Evolutionary conservation across 2,329 filamentous ascomycete species (phyloP).

Genomic region (Penicillium corylophilum): DNA sequence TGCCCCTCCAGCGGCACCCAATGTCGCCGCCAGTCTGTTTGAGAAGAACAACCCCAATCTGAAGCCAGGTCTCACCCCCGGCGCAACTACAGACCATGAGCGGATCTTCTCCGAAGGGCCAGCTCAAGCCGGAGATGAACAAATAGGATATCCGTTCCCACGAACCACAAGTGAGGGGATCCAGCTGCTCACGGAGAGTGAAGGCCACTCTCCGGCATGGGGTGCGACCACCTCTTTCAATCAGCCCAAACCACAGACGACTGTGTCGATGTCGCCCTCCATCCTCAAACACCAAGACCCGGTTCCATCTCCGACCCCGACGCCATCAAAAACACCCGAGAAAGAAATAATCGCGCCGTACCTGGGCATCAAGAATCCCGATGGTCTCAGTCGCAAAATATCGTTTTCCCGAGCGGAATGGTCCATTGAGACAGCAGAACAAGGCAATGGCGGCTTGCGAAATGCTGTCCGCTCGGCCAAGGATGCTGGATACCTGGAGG

Average conservation of each 20-base stretch:
- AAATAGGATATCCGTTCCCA: slow-evolving; percentile 32
- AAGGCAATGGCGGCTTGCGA: slow-evolving; percentile 87
- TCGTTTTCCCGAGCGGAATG: slow-evolving; percentile 77
- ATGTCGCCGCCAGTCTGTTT: slow-evolving; percentile 36
- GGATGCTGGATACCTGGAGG: slow-evolving; percentile 65
- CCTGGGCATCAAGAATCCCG: slow-evolving; percentile 13
- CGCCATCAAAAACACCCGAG: slow-evolving; percentile 19
- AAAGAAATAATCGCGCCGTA: slow-evolving; percentile 8
- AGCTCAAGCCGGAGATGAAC: slow-evolving; percentile 26
- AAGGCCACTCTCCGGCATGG: slow-evolving; percentile 75
- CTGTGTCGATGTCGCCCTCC: slow-evolving; percentile 70
- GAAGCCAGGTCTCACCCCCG: slow-evolving; percentile 36
- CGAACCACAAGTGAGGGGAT: slow-evolving; percentile 41
- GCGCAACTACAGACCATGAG: slow-evolving; percentile 44
- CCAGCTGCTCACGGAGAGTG: slow-evolving; percentile 62
- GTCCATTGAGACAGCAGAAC: slow-evolving; percentile 79
- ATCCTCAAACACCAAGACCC: slow-evolving; percentile 67
- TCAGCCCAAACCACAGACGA: slow-evolving; percentile 75
- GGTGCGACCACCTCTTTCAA: slow-evolving; percentile 63
- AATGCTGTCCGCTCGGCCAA: slow-evolving; percentile 81
- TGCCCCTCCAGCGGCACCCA: slow-evolving; percentile 23
- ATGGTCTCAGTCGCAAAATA: slow-evolving; percentile 58
- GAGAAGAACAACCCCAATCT: slow-evolving; percentile 26
- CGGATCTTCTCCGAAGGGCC: slow-evolving; percentile 37
- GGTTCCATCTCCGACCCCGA: slow-evolving; percentile 20